Conservation (phyloP, 2,329 filamentous ascomycete species). For the Emydomyces testavorans region DNA sequence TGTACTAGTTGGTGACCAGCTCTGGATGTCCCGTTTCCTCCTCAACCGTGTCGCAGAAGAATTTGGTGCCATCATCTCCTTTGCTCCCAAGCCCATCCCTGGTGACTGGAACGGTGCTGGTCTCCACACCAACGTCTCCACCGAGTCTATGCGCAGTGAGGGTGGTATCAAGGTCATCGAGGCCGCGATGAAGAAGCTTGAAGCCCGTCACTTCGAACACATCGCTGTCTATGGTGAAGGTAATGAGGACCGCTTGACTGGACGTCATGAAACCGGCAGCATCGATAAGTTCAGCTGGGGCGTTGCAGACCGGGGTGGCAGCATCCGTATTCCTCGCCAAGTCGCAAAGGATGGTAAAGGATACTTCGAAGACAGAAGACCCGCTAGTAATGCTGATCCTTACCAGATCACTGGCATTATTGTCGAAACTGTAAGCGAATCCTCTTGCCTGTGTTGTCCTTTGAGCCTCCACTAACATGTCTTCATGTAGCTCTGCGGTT, state of each 20-base stretch:
- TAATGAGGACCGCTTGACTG: slow-evolving; percentile 88
- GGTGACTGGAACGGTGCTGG: slow-evolving; percentile 97
- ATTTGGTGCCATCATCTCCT: slow-evolving; percentile 89
- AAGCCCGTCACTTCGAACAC: slow-evolving; percentile 66
- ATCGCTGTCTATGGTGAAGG: slow-evolving; percentile 92
- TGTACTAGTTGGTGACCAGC: slow-evolving; percentile 74
- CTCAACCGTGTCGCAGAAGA: slow-evolving; percentile 88
- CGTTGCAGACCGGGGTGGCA: slow-evolving; percentile 89
- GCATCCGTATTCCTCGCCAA: slow-evolving; percentile 82
- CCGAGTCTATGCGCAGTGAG: slow-evolving; percentile 73
- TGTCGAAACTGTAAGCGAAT: slow-evolving; percentile 51
- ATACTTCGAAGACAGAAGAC: slow-evolving; percentile 81
- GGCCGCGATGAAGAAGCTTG: slow-evolving; percentile 69
- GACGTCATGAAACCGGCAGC: slow-evolving; percentile 81
- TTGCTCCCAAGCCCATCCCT: slow-evolving; percentile 88
- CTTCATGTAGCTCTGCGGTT: slow-evolving; percentile 29
- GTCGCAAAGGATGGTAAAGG: slow-evolving; percentile 79
- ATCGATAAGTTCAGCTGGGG: slow-evolving; percentile 93
- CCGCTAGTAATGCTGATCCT: slow-evolving; percentile 76
- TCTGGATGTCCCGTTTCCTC: slow-evolving; percentile 86
- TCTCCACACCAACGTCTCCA: slow-evolving; percentile 89
- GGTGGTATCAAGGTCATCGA: slow-evolving; percentile 96
- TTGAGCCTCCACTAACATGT: slow-evolving; percentile 10
- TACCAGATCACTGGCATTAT: slow-evolving; percentile 77
- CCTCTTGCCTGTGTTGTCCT: background rate